Conservation (phyloP, 75 land plant species). For the Pinus albicaulis region DNA sequence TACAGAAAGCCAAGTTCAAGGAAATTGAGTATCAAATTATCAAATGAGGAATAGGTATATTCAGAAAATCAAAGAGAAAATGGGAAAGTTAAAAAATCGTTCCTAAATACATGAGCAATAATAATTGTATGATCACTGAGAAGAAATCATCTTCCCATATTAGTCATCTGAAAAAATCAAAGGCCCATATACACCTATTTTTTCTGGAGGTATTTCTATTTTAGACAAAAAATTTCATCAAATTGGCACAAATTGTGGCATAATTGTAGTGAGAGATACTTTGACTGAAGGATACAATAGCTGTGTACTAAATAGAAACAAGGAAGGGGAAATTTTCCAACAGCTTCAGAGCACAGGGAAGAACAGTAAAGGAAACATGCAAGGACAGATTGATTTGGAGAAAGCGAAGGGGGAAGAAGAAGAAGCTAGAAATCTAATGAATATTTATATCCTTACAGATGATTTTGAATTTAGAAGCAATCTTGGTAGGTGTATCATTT, state of each 20-base stretch:
- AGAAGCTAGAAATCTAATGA: neutral
- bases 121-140: neutral
- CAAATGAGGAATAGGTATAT: neutral
- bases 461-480: neutral
- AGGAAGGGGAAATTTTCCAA: neutral
- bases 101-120: neutral
- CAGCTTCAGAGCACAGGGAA: neutral
- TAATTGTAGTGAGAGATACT: neutral
- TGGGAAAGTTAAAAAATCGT: neutral
- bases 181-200: neutral
- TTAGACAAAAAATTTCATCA: neutral
- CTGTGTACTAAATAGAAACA: neutral
- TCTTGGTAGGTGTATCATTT: neutral
- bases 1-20: conserved; percentile 1
- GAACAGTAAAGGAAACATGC: neutral
- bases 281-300: neutral
- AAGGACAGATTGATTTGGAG: neutral
- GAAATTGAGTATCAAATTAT: neutral
- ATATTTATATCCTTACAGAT: neutral
- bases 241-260: neutral
- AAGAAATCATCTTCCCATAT: neutral
- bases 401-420: neutral
- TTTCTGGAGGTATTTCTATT: neutral
- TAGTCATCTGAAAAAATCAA: neutral
- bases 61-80: neutral